phyloP scores from a whole-genome alignment of 1,139 yeast species.

The Taiozyma sp. region DNA sequence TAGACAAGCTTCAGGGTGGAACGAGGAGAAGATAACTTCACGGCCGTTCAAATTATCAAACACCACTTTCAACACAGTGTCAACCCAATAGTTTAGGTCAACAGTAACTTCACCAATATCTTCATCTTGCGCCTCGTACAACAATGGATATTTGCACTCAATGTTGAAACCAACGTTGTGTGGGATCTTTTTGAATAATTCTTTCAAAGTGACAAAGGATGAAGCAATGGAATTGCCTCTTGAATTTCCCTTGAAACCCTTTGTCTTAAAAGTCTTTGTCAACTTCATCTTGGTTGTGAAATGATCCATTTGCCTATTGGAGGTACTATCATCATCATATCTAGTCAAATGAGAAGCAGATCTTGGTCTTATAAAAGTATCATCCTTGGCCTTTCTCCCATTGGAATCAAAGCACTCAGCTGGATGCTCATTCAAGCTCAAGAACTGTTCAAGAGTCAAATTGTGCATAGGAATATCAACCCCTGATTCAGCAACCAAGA shows the following conservation, averaged over 20 bases:
- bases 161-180: constrained; percentile 86
- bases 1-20: constrained; percentile 91
- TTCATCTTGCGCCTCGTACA: constrained; percentile 86
- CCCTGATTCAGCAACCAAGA: constrained; percentile 92
- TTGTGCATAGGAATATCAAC: constrained; percentile 96
- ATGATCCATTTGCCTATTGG: constrained; percentile 21
- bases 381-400: constrained; percentile 8
- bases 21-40: constrained; percentile 86
- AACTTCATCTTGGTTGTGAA: constrained; percentile 65
- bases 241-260: constrained; percentile 87
- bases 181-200: constrained; percentile 78
- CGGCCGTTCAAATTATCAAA: constrained; percentile 76
- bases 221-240: constrained; percentile 91
- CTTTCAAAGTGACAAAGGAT: constrained; percentile 83
- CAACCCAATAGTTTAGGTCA: constrained; percentile 84
- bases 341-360: constrained; percentile 18
- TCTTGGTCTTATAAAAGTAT: constrained; percentile 20
- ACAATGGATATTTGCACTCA: constrained; percentile 93
- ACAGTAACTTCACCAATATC: constrained; percentile 82
- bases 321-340: constrained; percentile 8
- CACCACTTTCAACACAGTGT: constrained; percentile 73
- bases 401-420: constrained; percentile 5
- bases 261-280: constrained; percentile 80
- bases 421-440: constrained; percentile 45
- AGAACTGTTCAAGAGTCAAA: constrained; percentile 82